A percentile compares a stretch with the other conserved stretches of the same genome.
Conservation (phyloP, 139 green algal species). For the Closterium sp. region DNA sequence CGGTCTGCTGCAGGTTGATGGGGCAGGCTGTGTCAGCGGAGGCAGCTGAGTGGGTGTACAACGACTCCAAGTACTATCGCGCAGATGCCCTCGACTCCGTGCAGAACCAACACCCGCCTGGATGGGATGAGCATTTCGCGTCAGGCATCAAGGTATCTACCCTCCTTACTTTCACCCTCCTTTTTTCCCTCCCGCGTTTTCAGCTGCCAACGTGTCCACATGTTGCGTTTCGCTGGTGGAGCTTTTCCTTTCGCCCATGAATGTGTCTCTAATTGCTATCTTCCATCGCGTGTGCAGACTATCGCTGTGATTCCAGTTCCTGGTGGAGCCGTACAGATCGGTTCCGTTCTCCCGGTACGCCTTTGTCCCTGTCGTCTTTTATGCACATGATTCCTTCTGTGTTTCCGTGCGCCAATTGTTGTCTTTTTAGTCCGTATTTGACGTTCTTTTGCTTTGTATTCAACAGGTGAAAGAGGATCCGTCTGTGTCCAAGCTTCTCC, state of each 20-base stretch:
- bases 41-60: conserved; percentile 12
- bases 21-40: conserved; percentile 2
- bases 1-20: conserved; percentile 8
- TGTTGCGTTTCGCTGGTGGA: not conserved
- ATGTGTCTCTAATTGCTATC: not conserved
- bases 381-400: not conserved
- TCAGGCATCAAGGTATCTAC: conserved; percentile 18
- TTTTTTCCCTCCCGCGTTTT: not conserved
- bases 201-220: not conserved
- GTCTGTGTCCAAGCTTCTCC: not conserved
- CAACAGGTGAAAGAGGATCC: conserved; percentile 11
- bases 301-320: conserved; percentile 16
- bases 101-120: conserved; percentile 1
- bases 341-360: not conserved
- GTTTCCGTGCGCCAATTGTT: not conserved
- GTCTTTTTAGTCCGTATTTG: not conserved
- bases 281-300: conserved; percentile 7
- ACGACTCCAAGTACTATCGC: not conserved
- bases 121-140: conserved; percentile 21
- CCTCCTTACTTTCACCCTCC: not conserved
- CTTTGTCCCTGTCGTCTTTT: not conserved
- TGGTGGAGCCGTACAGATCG: conserved; percentile 30
- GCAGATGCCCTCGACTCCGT: not conserved
- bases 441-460: not conserved
- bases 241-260: not conserved